phyloP scores from a whole-genome alignment of 371 early-diverging fungal genomes.

The Zopfochytrium polystomum region DNA sequence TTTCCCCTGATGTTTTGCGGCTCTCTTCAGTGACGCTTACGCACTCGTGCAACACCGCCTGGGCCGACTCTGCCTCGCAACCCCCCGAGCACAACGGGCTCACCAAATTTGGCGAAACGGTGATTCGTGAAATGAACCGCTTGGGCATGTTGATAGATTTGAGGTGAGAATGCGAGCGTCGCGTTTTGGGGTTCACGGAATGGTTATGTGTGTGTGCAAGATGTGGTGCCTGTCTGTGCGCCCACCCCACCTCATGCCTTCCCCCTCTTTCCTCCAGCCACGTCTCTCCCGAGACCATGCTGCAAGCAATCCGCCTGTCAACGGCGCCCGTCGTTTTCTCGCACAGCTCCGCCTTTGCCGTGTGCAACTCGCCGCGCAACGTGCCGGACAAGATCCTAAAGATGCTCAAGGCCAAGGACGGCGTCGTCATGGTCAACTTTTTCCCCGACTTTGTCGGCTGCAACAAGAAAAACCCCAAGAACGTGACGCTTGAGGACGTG shows the following conservation, averaged over 20 bases:
- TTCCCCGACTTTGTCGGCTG: conserved; percentile 7
- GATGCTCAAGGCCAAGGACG: conserved; percentile 53
- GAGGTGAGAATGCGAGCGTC: conserved; percentile 18
- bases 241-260: too few species aligned
- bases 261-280: conserved; percentile 38
- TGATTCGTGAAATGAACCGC: conserved; percentile 65
- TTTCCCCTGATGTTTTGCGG: too few species aligned
- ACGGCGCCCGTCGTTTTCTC: conserved; percentile 64
- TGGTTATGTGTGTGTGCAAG: too few species aligned
- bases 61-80: conserved; percentile 58
- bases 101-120: conserved; percentile 53
- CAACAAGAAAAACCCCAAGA: conserved; percentile 4
- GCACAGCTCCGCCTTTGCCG: conserved; percentile 56
- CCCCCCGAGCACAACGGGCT: conserved; percentile 58
- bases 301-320: conserved; percentile 53
- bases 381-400: conserved; percentile 63
- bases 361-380: conserved; percentile 58
- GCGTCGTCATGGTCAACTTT: conserved; percentile 57
- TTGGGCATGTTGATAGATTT: conserved; percentile 71
- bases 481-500: conserved; percentile 51
- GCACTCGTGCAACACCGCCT: conserved; percentile 65
- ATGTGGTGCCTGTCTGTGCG: too few species aligned
- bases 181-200: too few species aligned
- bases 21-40: conserved; percentile 74
- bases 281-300: conserved; percentile 62